phyloP scores from a whole-genome alignment of 78 protist species.

The Isochrysis galbana region DNA sequence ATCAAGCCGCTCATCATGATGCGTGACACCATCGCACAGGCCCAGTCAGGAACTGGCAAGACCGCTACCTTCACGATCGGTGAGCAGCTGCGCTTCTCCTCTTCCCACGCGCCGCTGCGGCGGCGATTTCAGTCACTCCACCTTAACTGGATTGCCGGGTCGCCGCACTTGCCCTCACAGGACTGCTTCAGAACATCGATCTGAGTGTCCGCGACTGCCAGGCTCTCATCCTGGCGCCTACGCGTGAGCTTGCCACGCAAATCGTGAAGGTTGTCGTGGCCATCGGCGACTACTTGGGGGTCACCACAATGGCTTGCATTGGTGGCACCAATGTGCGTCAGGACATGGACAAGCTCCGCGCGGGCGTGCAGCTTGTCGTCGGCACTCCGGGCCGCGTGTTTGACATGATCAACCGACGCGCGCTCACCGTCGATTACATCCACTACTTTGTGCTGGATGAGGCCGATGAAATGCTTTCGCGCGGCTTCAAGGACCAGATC shows the following conservation, averaged over 20 bases:
- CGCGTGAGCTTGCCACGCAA: slow-evolving; percentile 99
- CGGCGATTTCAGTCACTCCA: not conserved
- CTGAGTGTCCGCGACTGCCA: slow-evolving; percentile 65
- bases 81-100: not conserved
- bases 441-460: slow-evolving; percentile 95
- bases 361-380: slow-evolving; percentile 93
- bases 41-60: slow-evolving; percentile 99
- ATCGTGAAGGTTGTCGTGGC: slow-evolving; percentile 75
- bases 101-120: not conserved
- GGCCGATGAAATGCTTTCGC: slow-evolving; percentile 99
- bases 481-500: slow-evolving; percentile 98
- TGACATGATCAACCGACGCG: slow-evolving; percentile 95
- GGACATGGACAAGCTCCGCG: slow-evolving; percentile 81
- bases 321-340: slow-evolving; percentile 96
- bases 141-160: not conserved
- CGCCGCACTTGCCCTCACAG: not conserved
- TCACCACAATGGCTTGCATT: slow-evolving; percentile 83
- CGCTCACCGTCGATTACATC: slow-evolving; percentile 72
- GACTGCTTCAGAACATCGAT: slow-evolving; percentile 79
- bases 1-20: slow-evolving; percentile 87
- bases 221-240: slow-evolving; percentile 97
- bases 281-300: slow-evolving; percentile 91
- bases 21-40: slow-evolving; percentile 95
- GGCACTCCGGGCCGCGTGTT: slow-evolving; percentile 99
- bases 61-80: slow-evolving; percentile 93